Percentiles rank a stretch among this genome's conserved stretches.
These are phyloP conservation scores for Quercus bicolor DNA, from an alignment of 306 rosid species.

Conservation along the genomic window DNA sequence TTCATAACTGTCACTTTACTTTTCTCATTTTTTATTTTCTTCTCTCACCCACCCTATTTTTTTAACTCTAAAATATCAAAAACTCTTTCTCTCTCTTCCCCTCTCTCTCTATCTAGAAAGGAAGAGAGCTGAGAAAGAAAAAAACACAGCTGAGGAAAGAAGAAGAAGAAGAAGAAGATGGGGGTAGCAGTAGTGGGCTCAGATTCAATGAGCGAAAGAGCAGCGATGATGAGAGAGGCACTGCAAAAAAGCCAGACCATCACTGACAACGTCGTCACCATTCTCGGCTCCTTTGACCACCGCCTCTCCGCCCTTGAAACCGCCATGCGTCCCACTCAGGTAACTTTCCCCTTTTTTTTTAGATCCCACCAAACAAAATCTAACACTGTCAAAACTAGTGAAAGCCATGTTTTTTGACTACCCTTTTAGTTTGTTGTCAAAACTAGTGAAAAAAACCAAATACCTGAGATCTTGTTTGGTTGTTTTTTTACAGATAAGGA, in stretches of 20 bases:
- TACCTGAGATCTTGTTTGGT: background rate
- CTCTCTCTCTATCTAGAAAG: background rate
- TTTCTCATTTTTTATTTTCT: too few species aligned
- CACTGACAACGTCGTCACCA: slow-evolving; percentile 81
- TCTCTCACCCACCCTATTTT: too few species aligned
- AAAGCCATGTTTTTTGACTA: too few species aligned
- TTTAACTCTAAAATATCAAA: too few species aligned
- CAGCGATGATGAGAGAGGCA: slow-evolving; percentile 74
- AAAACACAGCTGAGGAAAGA: background rate
- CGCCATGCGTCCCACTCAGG: slow-evolving; percentile 99
- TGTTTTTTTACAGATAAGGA: slow-evolving; percentile 61
- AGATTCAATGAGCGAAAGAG: slow-evolving; percentile 75
- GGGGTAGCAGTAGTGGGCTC: slow-evolving; percentile 44
- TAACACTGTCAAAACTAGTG: too few species aligned
- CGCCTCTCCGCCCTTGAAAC: slow-evolving; percentile 96
- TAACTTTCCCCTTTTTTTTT: background rate
- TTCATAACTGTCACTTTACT: too few species aligned
- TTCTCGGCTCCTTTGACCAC: slow-evolving; percentile 93
- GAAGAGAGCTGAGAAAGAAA: background rate
- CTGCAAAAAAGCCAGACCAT: slow-evolving; percentile 89
- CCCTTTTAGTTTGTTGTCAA: too few species aligned
- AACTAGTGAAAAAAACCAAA: too few species aligned
- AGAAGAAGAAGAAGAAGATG: slow-evolving; percentile 30
- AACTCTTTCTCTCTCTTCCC: background rate
- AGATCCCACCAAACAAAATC: background rate